phyloP scores from a whole-genome alignment of 495 filamentous ascomycete genomes.

The Aspergillus conjunctus region DNA sequence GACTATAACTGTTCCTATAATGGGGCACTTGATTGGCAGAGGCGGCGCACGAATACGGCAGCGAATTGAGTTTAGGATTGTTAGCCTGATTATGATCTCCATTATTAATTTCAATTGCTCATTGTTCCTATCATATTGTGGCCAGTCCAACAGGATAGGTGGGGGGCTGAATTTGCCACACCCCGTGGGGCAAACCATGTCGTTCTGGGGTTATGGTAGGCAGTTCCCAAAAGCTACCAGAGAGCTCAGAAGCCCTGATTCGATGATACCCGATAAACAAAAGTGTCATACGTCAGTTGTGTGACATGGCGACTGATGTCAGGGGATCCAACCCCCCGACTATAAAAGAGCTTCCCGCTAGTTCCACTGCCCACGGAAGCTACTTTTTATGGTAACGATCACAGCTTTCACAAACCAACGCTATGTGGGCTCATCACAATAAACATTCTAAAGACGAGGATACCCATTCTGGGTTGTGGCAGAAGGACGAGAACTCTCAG shows the following conservation, averaged over 20 bases:
- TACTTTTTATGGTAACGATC: too few relatives aligned
- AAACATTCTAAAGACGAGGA: neutral
- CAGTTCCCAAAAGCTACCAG: neutral
- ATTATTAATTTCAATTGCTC: too few relatives aligned
- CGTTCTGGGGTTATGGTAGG: neutral
- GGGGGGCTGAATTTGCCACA: neutral
- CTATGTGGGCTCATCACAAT: neutral
- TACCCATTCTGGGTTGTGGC: neutral
- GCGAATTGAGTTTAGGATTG: too few relatives aligned
- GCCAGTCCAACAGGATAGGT: too few relatives aligned
- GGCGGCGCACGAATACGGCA: too few relatives aligned
- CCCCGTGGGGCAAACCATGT: neutral
- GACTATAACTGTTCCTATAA: conserved; percentile 47
- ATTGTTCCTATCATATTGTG: too few relatives aligned
- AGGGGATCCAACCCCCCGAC: too few relatives aligned
- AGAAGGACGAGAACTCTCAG: neutral
- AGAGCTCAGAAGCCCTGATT: neutral
- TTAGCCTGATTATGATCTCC: too few relatives aligned
- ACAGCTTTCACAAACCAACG: neutral
- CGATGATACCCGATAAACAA: neutral
- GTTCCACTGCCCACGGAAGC: too few relatives aligned
- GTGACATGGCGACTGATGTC: neutral
- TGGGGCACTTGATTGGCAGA: conserved; percentile 25
- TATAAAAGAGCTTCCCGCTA: neutral
- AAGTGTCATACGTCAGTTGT: neutral